Base-by-base conservation (phyloP, 1,284 basidiomycete genomes). In the Ustilago cynodontis region DNA sequence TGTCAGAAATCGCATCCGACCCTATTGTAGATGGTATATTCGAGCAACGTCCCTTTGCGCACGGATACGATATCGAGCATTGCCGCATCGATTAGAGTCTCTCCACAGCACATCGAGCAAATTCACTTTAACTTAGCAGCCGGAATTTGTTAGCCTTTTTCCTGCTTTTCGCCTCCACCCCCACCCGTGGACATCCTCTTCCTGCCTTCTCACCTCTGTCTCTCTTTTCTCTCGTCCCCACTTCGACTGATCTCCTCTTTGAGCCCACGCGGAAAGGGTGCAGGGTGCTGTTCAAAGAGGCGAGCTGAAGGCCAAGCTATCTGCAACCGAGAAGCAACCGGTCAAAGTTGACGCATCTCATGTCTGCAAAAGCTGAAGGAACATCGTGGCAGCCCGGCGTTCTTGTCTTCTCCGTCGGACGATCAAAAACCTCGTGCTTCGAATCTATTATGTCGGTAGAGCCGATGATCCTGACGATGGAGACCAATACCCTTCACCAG, bases 51-150 rank as follows among this genome's bases (percentile, higher is more conserved):
- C n/a, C n/a, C n/a, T n/a, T n/a, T 29, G 54, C 54, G 61, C 55
- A 64, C 37, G 55, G 55, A 5, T 16, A 11, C 16, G 26, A 49
- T 14, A 29, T 29, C 57, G 35, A 37, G 35, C 35, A 20, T 65
- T 37, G 14, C 49, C 37, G 62, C 24, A 64, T 64, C 62, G 62
- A n/a, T n/a, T n/a, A n/a, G n/a, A n/a, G n/a, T n/a, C n/a, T n/a
- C n/a, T n/a, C n/a, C n/a, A n/a, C n/a, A n/a, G 6, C 31, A 11
- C 31, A 33, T 33, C 31, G 31, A n/a, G n/a, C n/a, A n/a, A n/a
- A n/a, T n/a, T n/a, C n/a, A n/a, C n/a, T n/a, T n/a, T n/a, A n/a
- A n/a, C n/a, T n/a, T 64, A 52, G 62, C 62, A 49, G 26, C 52
- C n/a, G 20, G 20, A 33, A 14, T 37, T 54, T 5, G 11, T 6